Evolutionary conservation across 805 yeast species (phyloP).

Genomic region (Zygoascus ofunaensis): DNA sequence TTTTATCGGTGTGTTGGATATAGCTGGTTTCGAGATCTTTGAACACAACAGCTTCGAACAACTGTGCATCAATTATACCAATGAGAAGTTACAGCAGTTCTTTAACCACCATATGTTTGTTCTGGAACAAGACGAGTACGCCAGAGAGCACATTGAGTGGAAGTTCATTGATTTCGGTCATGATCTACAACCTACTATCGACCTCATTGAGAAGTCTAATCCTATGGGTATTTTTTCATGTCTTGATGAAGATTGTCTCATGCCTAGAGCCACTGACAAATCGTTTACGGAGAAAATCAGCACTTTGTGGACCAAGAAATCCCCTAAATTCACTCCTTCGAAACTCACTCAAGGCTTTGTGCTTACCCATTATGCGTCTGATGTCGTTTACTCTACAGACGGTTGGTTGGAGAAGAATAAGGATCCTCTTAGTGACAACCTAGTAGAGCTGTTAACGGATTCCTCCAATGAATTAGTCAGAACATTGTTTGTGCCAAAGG

Average conservation of each 20-base stretch:
- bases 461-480: conserved; percentile 53
- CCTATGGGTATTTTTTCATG: conserved; percentile 79
- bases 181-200: conserved; percentile 90
- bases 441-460: conserved; percentile 48
- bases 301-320: conserved; percentile 47
- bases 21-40: conserved; percentile 95
- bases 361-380: conserved; percentile 89
- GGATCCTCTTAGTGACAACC: conserved; percentile 79
- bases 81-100: conserved; percentile 94
- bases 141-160: conserved; percentile 91
- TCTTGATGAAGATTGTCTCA: conserved; percentile 89
- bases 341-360: conserved; percentile 70
- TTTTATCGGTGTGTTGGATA: conserved; percentile 85
- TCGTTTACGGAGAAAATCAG: conserved; percentile 75
- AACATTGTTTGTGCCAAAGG: conserved; percentile 40
- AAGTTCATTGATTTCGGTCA: conserved; percentile 87
- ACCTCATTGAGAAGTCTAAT: conserved; percentile 66
- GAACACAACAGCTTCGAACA: conserved; percentile 95
- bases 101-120: conserved; percentile 93
- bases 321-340: conserved; percentile 59
- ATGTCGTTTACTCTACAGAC: conserved; percentile 84
- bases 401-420: conserved; percentile 93
- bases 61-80: conserved; percentile 83
- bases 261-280: conserved; percentile 80
- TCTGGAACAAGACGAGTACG: conserved; percentile 95